phyloP scores from a whole-genome alignment of 225 moss, liverwort and hornwort genomes.

The Bryoerythrophyllum caledonicum region DNA sequence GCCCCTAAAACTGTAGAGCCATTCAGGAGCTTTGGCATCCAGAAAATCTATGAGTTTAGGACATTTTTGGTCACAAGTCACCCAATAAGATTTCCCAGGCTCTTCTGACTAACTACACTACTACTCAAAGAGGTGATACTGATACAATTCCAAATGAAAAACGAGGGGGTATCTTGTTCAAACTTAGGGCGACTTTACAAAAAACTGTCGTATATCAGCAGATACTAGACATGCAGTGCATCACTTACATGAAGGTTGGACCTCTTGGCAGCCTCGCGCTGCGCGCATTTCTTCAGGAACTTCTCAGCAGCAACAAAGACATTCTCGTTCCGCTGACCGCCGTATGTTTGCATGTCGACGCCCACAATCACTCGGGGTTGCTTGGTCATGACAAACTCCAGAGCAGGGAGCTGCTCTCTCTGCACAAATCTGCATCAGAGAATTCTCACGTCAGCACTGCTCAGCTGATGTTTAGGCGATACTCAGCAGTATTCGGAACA shows the following conservation, averaged over 20 bases:
- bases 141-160: too few relatives aligned
- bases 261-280: conserved; percentile 50
- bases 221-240: background rate
- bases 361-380: conserved; percentile 75
- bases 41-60: too few relatives aligned
- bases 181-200: too few relatives aligned
- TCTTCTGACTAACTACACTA: too few relatives aligned
- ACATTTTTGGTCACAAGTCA: too few relatives aligned
- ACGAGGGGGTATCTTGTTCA: too few relatives aligned
- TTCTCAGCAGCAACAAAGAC: conserved; percentile 77
- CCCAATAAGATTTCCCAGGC: too few relatives aligned
- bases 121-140: too few relatives aligned
- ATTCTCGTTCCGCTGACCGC: conserved; percentile 78
- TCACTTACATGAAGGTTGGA: conserved; percentile 47
- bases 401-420: conserved; percentile 68
- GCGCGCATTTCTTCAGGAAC: conserved; percentile 69
- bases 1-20: background rate
- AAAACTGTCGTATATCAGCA: background rate
- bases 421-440: conserved; percentile 67
- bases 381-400: conserved; percentile 97
- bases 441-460: background rate
- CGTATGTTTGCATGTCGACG: conserved; percentile 57
- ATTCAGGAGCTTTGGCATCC: background rate
- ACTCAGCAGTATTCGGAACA: too few relatives aligned
- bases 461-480: background rate